phyloP scores from a whole-genome alignment of 345 rosid species.

The Combretum micranthum region DNA sequence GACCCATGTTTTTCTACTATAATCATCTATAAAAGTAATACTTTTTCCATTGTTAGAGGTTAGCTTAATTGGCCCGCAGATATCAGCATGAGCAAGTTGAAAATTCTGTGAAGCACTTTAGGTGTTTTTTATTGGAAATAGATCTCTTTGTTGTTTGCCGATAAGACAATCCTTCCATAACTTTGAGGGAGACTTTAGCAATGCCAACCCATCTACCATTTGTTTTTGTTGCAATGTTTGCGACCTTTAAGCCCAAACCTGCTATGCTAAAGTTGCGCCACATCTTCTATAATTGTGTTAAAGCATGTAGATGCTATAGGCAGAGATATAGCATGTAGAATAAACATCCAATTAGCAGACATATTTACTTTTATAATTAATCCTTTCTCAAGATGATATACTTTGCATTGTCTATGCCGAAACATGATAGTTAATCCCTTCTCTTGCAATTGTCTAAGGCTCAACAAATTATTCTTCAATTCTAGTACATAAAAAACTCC shows the following conservation, averaged over 20 bases:
- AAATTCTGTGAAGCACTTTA: not conserved
- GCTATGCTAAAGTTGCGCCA: no score
- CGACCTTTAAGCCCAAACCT: not conserved
- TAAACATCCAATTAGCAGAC: no score
- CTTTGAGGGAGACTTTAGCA: not conserved
- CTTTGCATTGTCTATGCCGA: no score
- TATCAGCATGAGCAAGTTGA: not conserved
- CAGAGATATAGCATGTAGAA: no score
- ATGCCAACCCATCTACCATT: constrained; percentile 1
- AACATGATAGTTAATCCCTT: no score
- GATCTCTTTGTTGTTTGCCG: not conserved
- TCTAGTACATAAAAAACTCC: no score
- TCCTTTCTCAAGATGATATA: no score
- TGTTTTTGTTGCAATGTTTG: not conserved
- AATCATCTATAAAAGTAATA: not conserved
- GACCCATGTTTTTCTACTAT: not conserved
- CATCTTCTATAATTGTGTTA: no score
- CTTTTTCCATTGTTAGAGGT: not conserved
- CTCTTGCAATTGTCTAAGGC: no score
- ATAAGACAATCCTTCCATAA: not conserved
- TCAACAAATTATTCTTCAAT: no score
- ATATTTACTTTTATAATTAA: no score
- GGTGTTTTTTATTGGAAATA: not conserved
- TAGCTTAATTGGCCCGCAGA: not conserved
- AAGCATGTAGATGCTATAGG: no score